These are phyloP conservation scores for Dendrothele bispora DNA, from an alignment of 768 basidiomycete species.

Conservation along the genomic window DNA sequence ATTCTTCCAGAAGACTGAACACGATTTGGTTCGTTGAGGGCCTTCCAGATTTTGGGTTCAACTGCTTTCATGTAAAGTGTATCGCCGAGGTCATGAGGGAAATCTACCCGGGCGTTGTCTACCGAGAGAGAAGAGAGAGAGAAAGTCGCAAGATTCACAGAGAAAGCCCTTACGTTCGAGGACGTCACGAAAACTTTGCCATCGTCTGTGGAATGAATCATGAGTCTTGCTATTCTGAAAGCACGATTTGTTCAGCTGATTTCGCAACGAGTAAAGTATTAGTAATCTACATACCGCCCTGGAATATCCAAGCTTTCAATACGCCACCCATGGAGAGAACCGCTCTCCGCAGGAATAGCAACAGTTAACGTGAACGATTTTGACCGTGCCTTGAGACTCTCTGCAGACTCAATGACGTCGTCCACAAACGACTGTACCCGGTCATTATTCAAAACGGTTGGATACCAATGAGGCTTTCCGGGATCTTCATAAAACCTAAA, in stretches of 20 bases:
- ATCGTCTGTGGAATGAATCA: background rate
- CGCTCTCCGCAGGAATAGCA: conserved; percentile 65
- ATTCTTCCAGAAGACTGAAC: conserved; percentile 51
- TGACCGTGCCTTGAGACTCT: conserved; percentile 4
- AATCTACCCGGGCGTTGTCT: conserved; percentile 10
- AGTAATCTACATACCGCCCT: conserved; percentile 54
- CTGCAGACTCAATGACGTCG: conserved; percentile 9
- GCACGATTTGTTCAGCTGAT: conserved; percentile 1
- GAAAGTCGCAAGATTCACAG: conserved; percentile 1
- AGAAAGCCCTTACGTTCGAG: conserved; percentile 19
- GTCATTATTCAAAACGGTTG: conserved; percentile 52
- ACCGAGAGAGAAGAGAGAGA: background rate
- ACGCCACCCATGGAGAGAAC: conserved; percentile 68
- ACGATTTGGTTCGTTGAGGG: background rate
- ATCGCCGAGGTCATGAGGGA: conserved; percentile 13
- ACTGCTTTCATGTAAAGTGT: conserved; percentile 23
- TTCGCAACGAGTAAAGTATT: background rate
- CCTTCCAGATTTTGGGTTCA: conserved; percentile 22
- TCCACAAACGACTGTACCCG: conserved; percentile 60
- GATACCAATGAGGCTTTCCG: conserved; percentile 71
- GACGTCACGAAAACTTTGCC: conserved; percentile 15
- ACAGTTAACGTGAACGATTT: conserved; percentile 71
- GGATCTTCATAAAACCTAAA: conserved; percentile 62
- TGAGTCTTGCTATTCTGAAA: conserved; percentile 3
- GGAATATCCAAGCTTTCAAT: conserved; percentile 60